These are phyloP conservation scores for Dactylellina drechsleri DNA, from an alignment of 2,329 filamentous ascomycete species.

Conservation along the genomic window DNA sequence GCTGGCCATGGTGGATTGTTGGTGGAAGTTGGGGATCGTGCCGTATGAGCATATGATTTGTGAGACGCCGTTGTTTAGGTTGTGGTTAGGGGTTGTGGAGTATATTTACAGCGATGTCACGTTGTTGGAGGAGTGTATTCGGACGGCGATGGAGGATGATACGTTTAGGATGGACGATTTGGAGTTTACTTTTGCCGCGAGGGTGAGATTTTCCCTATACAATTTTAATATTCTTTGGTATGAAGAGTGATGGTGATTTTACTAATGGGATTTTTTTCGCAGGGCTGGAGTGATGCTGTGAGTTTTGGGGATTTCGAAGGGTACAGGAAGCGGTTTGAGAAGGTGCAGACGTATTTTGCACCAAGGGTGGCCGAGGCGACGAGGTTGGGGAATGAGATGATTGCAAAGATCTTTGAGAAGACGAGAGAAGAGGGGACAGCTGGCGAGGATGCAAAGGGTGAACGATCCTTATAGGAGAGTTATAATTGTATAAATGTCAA, in stretches of 20 bases:
- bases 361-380: conserved; percentile 88
- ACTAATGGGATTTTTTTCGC: not conserved
- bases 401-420: conserved; percentile 90
- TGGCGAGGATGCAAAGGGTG: not conserved
- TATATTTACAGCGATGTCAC: conserved; percentile 87
- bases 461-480: not conserved
- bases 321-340: conserved; percentile 89
- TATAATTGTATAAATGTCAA: conserved; percentile 1
- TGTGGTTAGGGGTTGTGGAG: conserved; percentile 97
- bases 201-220: conserved; percentile 63
- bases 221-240: not conserved
- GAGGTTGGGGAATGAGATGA: conserved; percentile 93
- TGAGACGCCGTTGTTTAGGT: conserved; percentile 93
- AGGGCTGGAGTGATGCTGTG: conserved; percentile 95
- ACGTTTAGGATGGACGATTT: conserved; percentile 95
- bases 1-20: conserved; percentile 97
- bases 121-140: conserved; percentile 83
- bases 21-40: conserved; percentile 90
- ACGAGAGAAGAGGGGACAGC: conserved; percentile 64
- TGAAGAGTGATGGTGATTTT: not conserved
- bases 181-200: conserved; percentile 95
- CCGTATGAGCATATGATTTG: conserved; percentile 99
- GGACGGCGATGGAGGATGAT: conserved; percentile 86
- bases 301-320: conserved; percentile 90
- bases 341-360: conserved; percentile 90